Conservation (phyloP, 2,329 filamentous ascomycete genomes). For the Aspergillus sp. region DNA sequence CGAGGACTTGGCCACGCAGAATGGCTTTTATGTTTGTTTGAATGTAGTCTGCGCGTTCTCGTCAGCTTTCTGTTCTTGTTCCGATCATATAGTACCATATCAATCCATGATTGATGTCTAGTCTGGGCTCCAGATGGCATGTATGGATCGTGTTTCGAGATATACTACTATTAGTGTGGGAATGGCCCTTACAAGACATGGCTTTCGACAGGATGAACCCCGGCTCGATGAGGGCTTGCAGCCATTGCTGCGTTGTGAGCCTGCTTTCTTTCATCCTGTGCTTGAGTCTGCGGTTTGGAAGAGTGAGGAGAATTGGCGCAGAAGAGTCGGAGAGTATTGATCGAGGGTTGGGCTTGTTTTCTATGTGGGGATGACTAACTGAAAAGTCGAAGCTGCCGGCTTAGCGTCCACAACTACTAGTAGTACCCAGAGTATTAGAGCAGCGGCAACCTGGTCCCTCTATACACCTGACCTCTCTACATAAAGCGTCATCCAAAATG, state of each 20-base stretch:
- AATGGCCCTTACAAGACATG: constrained; percentile 33
- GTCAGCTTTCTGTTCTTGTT: constrained; percentile 19
- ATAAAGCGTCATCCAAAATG: constrained; percentile 13
- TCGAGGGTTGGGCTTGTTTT: not conserved
- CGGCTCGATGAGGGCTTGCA: constrained; percentile 30
- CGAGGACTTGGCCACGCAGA: constrained; percentile 41
- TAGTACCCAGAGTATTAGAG: not conserved
- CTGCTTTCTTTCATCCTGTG: constrained; percentile 7
- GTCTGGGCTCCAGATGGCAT: not conserved
- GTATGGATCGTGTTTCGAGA: not conserved
- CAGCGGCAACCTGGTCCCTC: not conserved
- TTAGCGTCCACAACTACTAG: not conserved
- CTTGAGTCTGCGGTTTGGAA: not conserved
- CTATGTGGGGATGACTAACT: constrained; percentile 10
- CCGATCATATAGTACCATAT: not conserved
- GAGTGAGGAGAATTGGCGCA: not conserved
- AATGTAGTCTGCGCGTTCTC: constrained; percentile 34
- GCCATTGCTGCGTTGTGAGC: constrained; percentile 22
- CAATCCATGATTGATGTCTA: not conserved
- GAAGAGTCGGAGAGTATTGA: not conserved
- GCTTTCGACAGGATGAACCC: constrained; percentile 30
- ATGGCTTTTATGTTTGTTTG: constrained; percentile 38
- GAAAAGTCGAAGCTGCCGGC: not conserved
- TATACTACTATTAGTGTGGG: not conserved
- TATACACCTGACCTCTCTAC: not conserved